Evolutionary conservation across 1,139 yeast species (phyloP).

Genomic region (Suhomyces ambrosiae): DNA sequence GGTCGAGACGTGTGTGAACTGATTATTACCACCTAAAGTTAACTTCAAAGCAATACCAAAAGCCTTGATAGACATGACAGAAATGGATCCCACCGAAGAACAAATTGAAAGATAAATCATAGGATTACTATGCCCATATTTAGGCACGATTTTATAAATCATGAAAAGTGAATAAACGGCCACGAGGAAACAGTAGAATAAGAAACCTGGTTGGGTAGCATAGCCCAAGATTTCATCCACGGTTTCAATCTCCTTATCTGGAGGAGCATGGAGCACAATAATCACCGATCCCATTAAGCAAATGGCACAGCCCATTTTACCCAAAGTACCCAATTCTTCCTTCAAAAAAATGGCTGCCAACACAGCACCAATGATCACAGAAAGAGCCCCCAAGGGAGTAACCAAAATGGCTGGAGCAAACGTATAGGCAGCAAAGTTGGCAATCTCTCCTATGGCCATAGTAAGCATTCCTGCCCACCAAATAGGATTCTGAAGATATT

Average conservation of each 20-base stretch:
- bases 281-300: conserved; percentile 89
- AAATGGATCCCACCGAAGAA: conserved; percentile 86
- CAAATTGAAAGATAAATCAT: conserved; percentile 90
- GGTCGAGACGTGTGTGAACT: conserved; percentile 81
- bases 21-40: conserved; percentile 86
- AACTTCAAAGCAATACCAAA: conserved; percentile 90
- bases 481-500: conserved; percentile 78
- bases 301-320: conserved; percentile 94
- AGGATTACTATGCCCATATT: conserved; percentile 79
- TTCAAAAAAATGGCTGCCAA: conserved; percentile 81
- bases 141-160: conserved; percentile 83
- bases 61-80: conserved; percentile 91
- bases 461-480: conserved; percentile 96
- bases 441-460: conserved; percentile 91
- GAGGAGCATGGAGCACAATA: conserved; percentile 89
- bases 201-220: conserved; percentile 79
- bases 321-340: conserved; percentile 85
- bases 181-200: conserved; percentile 66
- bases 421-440: conserved; percentile 93
- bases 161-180: conserved; percentile 69
- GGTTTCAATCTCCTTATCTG: conserved; percentile 84
- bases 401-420: conserved; percentile 94
- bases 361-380: conserved; percentile 89
- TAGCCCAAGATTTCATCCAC: conserved; percentile 85
- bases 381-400: conserved; percentile 88